Percentiles rank a stretch among this genome's conserved stretches.
phyloP scores from a whole-genome alignment of 2,329 filamentous ascomycete species.

The Aureobasidium sp. region DNA sequence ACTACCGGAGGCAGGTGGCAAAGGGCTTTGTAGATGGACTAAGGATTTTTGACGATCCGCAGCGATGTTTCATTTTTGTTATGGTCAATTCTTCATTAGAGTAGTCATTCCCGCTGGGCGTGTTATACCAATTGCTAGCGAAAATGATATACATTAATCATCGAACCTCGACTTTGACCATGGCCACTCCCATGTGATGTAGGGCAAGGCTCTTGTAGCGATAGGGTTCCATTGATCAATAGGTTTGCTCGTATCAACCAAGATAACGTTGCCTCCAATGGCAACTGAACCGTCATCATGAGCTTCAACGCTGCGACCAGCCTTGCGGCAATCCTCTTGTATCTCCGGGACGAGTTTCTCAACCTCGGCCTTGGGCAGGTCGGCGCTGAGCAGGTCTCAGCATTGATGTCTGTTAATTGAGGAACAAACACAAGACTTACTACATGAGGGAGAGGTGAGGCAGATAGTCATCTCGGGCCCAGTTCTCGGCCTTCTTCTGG shows the following conservation, averaged over 20 bases:
- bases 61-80: slow-evolving; percentile 10
- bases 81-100: slow-evolving; percentile 9
- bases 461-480: slow-evolving; percentile 25
- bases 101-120: neutral
- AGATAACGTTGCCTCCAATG: slow-evolving; percentile 28
- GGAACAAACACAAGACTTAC: slow-evolving; percentile 21
- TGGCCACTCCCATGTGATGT: slow-evolving; percentile 12
- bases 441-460: slow-evolving; percentile 35
- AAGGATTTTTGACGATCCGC: neutral
- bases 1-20: neutral
- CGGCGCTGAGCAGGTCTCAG: slow-evolving; percentile 14
- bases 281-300: slow-evolving; percentile 16
- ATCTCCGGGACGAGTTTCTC: slow-evolving; percentile 19
- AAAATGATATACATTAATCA: slow-evolving; percentile 1
- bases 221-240: slow-evolving; percentile 30
- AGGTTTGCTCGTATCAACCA: slow-evolving; percentile 30
- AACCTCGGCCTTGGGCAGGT: slow-evolving; percentile 12
- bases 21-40: neutral
- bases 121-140: neutral
- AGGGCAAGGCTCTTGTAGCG: slow-evolving; percentile 21
- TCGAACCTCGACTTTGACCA: slow-evolving; percentile 6
- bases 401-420: neutral
- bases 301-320: slow-evolving; percentile 16
- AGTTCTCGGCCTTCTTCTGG: slow-evolving; percentile 19
- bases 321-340: slow-evolving; percentile 17